These are phyloP conservation scores for Starmera stellimalicola DNA, from an alignment of 1,139 yeast species.

Conservation along the genomic window DNA sequence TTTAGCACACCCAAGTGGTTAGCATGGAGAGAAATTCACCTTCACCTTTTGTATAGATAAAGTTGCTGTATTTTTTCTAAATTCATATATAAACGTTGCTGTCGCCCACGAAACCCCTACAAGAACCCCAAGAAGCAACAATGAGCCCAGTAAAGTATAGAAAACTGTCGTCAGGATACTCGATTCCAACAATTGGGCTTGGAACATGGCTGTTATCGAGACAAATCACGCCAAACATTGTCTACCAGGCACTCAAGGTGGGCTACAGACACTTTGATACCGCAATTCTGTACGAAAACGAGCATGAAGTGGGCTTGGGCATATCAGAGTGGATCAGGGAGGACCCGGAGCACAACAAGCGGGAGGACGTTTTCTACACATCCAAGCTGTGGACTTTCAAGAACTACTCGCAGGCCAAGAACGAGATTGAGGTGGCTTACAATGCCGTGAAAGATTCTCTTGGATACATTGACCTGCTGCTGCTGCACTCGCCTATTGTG, in stretches of 20 bases:
- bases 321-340: constrained; percentile 44
- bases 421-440: constrained; percentile 41
- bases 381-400: constrained; percentile 55
- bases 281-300: constrained; percentile 51
- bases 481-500: constrained; percentile 37
- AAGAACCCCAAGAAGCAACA: neutral
- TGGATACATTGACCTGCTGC: constrained; percentile 41
- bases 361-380: constrained; percentile 62
- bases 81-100: too few species aligned
- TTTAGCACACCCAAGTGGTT: too few species aligned
- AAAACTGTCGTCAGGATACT: constrained; percentile 30
- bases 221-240: constrained; percentile 30
- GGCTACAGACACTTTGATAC: constrained; percentile 71
- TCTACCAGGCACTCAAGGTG: constrained; percentile 40
- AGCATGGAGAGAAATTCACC: too few species aligned
- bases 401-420: constrained; percentile 46
- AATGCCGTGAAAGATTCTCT: constrained; percentile 35
- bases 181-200: constrained; percentile 49
- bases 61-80: too few species aligned
- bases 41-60: too few species aligned
- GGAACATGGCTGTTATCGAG: constrained; percentile 46
- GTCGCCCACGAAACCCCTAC: too few species aligned
- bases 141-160: constrained; percentile 6
- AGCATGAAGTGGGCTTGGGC: constrained; percentile 41
- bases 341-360: constrained; percentile 31